These are phyloP conservation scores for Lophium mytilinum DNA, from an alignment of 495 filamentous ascomycete species.

Conservation along the genomic window DNA sequence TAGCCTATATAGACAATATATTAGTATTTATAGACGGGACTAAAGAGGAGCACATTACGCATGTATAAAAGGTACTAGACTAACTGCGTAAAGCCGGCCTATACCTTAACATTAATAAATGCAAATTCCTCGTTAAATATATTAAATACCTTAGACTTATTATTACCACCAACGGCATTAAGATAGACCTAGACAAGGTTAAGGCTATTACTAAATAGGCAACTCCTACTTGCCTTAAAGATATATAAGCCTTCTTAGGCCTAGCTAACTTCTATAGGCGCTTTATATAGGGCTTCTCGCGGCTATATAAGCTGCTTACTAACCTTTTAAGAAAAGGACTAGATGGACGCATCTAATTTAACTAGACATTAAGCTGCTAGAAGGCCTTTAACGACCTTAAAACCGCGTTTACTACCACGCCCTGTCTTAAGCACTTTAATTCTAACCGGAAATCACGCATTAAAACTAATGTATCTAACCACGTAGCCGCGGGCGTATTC, in stretches of 20 bases:
- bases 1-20: too few species aligned
- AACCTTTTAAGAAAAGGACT: too few species aligned
- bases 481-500: slow-evolving; percentile 15
- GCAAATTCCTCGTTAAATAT: slow-evolving; percentile 26
- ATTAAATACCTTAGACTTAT: slow-evolving; percentile 30
- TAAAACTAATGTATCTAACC: slow-evolving; percentile 26
- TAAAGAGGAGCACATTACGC: too few species aligned
- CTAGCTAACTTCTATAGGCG: slow-evolving; percentile 23
- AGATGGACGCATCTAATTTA: too few species aligned
- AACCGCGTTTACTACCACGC: slow-evolving; percentile 32
- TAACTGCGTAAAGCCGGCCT: not conserved
- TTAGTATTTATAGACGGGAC: too few species aligned
- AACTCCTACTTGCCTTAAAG: slow-evolving; percentile 7
- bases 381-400: too few species aligned
- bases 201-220: slow-evolving; percentile 1
- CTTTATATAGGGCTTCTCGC: slow-evolving; percentile 16
- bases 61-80: not conserved
- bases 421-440: slow-evolving; percentile 24
- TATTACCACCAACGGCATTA: slow-evolving; percentile 22
- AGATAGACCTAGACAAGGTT: slow-evolving; percentile 28
- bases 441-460: slow-evolving; percentile 13
- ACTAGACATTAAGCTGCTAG: too few species aligned
- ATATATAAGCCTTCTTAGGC: slow-evolving; percentile 17
- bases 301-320: too few species aligned
- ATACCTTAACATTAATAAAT: slow-evolving; percentile 24